These are phyloP conservation scores for Ceratobasidium sp. DNA, from an alignment of 1,284 basidiomycete species.

Conservation along the genomic window DNA sequence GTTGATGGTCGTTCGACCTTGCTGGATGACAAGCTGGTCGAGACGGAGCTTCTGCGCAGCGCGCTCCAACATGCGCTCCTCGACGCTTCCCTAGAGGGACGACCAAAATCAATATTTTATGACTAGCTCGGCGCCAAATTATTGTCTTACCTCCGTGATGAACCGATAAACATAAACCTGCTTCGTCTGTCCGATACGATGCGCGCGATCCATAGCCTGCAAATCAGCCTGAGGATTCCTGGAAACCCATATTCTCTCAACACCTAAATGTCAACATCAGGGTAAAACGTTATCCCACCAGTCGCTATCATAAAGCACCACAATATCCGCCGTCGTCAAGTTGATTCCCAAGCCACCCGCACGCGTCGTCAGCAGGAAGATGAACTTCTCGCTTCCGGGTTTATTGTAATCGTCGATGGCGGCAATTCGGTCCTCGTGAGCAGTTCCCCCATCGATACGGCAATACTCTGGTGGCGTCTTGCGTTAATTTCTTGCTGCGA, in stretches of 20 bases:
- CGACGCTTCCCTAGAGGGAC: constrained; percentile 86
- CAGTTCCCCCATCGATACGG: constrained; percentile 98
- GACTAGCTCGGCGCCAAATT: neutral
- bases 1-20: constrained; percentile 81
- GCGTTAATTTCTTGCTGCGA: too few relatives aligned
- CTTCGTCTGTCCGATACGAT: constrained; percentile 99
- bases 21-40: constrained; percentile 99
- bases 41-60: constrained; percentile 98
- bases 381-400: constrained; percentile 88
- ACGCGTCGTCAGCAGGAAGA: constrained; percentile 97
- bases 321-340: constrained; percentile 98
- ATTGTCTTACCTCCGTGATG: constrained; percentile 80
- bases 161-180: constrained; percentile 97
- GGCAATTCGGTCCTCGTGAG: constrained; percentile 95
- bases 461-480: too few relatives aligned
- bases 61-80: constrained; percentile 96
- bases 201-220: constrained; percentile 99
- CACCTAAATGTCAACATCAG: neutral
- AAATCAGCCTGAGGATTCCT: constrained; percentile 98
- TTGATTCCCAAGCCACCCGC: constrained; percentile 98
- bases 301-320: constrained; percentile 61
- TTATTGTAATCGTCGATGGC: constrained; percentile 95
- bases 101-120: neutral
- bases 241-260: constrained; percentile 22
- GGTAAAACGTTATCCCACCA: constrained; percentile 47